Base-by-base conservation (phyloP, 257 asterid genomes). In the Catharanthus roseus region DNA sequence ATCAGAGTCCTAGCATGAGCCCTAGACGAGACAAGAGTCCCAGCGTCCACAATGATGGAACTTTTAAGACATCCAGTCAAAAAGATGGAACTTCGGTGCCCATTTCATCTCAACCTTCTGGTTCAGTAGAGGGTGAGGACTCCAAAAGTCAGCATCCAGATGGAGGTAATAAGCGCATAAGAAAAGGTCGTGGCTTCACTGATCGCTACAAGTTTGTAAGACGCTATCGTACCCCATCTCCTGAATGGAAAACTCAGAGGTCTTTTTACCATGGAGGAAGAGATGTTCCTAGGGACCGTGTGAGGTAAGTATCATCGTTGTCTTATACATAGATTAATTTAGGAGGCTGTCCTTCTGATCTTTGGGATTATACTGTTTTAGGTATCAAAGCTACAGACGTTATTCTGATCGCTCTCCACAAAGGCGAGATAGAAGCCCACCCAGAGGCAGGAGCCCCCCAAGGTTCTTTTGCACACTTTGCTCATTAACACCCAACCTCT, bases 101-200 rank as follows among this genome's bases (percentile, higher is more conserved):
- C 77, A 82, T 82, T 74, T 86, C 92, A 28, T 67, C 82, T 68
- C 84, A 75, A 60, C 85, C 76, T 70, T 65, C 83, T 72, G 80
- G 81, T 64, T 79, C 84, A 60, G 77, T 67, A 70, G 92, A 39
- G 49, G 90, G 77, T 49, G 85, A 83, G 65, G 83, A 78, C 67
- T 13, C n/a, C 53, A 15, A 10, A 47, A 47, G 21, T 47, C 53
- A 47, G 2, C 53, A 19, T 47, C 53, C 53, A 47, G 87, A 86
- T 86, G 97, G 91, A 74, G 84, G 85, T 67, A 85, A 80, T 56
- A 92, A 86, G 80, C 97, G 99, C 34, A 72, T 91, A 12, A 90
- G 97, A 50, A 95, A 95, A 85, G 99, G 99, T 61, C 95, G 99
- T 56, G 99, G 99, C 58, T 95, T 95, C 68, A 95, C 99, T 63